phyloP scores from a whole-genome alignment of 495 filamentous ascomycete genomes.

The Penicillium lagena region DNA sequence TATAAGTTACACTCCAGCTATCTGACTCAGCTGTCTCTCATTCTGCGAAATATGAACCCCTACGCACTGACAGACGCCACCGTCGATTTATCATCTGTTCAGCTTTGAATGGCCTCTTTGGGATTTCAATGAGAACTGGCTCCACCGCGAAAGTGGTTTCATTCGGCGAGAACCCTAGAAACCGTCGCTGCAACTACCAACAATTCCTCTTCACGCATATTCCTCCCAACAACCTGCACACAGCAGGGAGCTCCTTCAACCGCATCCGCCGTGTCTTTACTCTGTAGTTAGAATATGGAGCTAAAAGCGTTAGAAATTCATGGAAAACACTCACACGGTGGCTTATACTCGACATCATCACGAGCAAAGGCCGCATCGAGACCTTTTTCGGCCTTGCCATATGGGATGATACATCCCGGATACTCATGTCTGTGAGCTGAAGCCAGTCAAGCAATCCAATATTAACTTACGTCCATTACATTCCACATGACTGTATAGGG shows the following conservation, averaged over 20 bases:
- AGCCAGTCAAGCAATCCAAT: background rate
- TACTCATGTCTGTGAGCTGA: slow-evolving; percentile 4
- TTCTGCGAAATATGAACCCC: no score
- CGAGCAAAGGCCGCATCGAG: slow-evolving; percentile 8
- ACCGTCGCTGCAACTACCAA: background rate
- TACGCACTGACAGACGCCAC: no score
- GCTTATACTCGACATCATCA: slow-evolving; percentile 10
- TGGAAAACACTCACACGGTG: slow-evolving; percentile 10
- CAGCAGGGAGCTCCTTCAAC: slow-evolving; percentile 14
- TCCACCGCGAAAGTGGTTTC: no score
- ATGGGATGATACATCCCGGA: slow-evolving; percentile 12
- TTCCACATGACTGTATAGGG: slow-evolving; percentile 13
- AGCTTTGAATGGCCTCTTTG: no score
- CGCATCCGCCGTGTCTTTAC: slow-evolving; percentile 2
- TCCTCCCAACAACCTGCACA: slow-evolving; percentile 9
- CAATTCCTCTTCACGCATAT: slow-evolving; percentile 12
- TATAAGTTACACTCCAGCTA: no score
- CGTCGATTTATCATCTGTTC: no score
- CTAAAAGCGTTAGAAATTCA: no score
- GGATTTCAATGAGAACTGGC: no score
- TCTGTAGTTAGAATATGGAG: no score
- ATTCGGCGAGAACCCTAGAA: background rate
- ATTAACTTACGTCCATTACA: slow-evolving; percentile 8
- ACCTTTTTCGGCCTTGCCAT: slow-evolving; percentile 7
- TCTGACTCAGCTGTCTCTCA: no score